Percentiles rank a stretch among this genome's conserved stretches.
These are phyloP conservation scores for Scheffersomyces ergatensis DNA, from an alignment of 805 yeast species.

Conservation along the genomic window DNA sequence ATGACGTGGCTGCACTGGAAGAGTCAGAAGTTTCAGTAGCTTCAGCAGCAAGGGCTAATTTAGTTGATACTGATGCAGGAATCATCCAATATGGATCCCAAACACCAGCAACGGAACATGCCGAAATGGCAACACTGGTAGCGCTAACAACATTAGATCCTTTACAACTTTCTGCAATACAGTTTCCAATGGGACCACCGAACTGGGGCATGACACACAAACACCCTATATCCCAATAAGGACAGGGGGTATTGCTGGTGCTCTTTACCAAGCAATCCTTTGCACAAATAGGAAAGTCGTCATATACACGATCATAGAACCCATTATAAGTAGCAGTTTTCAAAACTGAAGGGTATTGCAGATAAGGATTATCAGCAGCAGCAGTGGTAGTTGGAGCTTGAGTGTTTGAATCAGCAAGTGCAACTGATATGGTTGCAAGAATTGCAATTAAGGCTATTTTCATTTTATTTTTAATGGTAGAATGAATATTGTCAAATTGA, in stretches of 20 bases:
- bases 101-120: constrained; percentile 33
- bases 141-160: constrained; percentile 28
- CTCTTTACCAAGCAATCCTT: constrained; percentile 24
- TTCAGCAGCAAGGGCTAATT: constrained; percentile 24
- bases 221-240: constrained; percentile 38
- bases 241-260: neutral
- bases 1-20: neutral
- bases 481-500: too few relatives aligned
- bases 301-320: constrained; percentile 44
- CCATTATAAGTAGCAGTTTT: constrained; percentile 47
- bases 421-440: constrained; percentile 6
- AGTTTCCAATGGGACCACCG: constrained; percentile 30
- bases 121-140: constrained; percentile 26
- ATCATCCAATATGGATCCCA: constrained; percentile 32
- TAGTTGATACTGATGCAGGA: constrained; percentile 18
- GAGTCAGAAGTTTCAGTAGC: constrained; percentile 13
- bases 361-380: constrained; percentile 8
- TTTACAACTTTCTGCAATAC: constrained; percentile 35
- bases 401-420: constrained; percentile 8
- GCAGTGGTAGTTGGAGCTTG: neutral
- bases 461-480: neutral
- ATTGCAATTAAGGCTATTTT: neutral
- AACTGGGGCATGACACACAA: constrained; percentile 39
- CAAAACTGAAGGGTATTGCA: constrained; percentile 40
- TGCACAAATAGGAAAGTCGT: constrained; percentile 40